Percentiles rank a stretch among this genome's conserved stretches.
Conservation (phyloP, 169 alveolate genomes). For the Plasmodium relictum region DNA sequence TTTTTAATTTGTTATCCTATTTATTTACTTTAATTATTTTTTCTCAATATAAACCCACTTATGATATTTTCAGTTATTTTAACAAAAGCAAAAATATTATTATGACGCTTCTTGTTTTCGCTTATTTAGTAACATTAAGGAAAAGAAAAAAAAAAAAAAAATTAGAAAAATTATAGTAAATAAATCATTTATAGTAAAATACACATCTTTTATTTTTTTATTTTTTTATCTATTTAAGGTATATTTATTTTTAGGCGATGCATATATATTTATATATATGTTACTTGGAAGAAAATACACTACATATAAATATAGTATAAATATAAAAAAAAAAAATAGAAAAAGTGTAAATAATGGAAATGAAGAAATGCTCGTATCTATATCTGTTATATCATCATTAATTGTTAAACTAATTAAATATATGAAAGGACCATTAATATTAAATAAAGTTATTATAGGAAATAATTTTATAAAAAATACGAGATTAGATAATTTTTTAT, state of each 20-base stretch:
- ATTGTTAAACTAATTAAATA: slow-evolving; percentile 34
- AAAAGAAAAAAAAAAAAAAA: neutral
- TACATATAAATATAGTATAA: slow-evolving; percentile 19
- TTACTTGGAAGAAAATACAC: slow-evolving; percentile 48
- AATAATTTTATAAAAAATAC: slow-evolving; percentile 53
- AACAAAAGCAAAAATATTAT: slow-evolving; percentile 24
- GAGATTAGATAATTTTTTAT: slow-evolving; percentile 54
- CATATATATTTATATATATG: slow-evolving; percentile 64
- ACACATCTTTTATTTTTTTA: neutral
- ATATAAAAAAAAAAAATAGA: slow-evolving; percentile 1
- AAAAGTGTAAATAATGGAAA: neutral
- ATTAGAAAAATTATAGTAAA: neutral
- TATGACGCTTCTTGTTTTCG: slow-evolving; percentile 28
- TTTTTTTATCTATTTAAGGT: neutral
- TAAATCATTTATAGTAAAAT: neutral
- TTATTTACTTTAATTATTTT: slow-evolving; percentile 20
- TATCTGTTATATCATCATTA: slow-evolving; percentile 52
- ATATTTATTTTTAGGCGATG: slow-evolving; percentile 34
- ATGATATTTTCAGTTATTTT: slow-evolving; percentile 21
- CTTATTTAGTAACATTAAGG: slow-evolving; percentile 7
- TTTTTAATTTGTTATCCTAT: slow-evolving; percentile 23
- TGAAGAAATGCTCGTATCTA: slow-evolving; percentile 17
- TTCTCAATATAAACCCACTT: slow-evolving; percentile 28
- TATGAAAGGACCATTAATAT: slow-evolving; percentile 48
- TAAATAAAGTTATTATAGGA: slow-evolving; percentile 48